Evolutionary conservation across 371 early-diverging fungal genomes (phyloP).

Genomic region (Capillidium heterosporum): DNA sequence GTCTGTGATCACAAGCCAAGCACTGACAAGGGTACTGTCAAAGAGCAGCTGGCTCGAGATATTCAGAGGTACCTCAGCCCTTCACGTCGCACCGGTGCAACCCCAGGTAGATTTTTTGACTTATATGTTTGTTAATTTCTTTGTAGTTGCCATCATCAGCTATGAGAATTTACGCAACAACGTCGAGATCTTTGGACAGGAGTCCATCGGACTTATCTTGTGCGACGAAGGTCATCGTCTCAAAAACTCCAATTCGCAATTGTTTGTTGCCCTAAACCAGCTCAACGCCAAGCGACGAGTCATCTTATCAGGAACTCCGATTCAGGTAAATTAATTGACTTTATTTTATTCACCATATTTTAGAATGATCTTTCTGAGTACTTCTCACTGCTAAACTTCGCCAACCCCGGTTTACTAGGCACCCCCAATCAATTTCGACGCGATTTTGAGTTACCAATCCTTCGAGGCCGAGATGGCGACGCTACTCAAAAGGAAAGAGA

Average conservation of each 20-base stretch:
- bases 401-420: slow-evolving; percentile 90
- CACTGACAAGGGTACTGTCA: slow-evolving; percentile 73
- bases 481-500: slow-evolving; percentile 69
- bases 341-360: background rate
- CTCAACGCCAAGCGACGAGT: slow-evolving; percentile 73
- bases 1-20: slow-evolving; percentile 65
- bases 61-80: slow-evolving; percentile 62
- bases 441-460: slow-evolving; percentile 79
- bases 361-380: slow-evolving; percentile 90
- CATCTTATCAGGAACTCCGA: slow-evolving; percentile 94
- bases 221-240: slow-evolving; percentile 97
- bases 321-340: slow-evolving; percentile 37
- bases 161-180: slow-evolving; percentile 84
- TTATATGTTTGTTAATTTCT: background rate
- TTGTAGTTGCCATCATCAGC: slow-evolving; percentile 74
- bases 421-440: slow-evolving; percentile 74
- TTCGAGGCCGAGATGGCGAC: slow-evolving; percentile 83
- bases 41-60: slow-evolving; percentile 62
- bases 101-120: slow-evolving; percentile 33
- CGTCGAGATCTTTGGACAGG: slow-evolving; percentile 42
- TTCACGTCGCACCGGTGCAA: slow-evolving; percentile 60
- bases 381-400: slow-evolving; percentile 83
- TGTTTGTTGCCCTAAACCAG: slow-evolving; percentile 69
- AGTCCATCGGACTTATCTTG: slow-evolving; percentile 79
- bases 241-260: slow-evolving; percentile 75